Conservation (phyloP, 352 stramenopile species). For the Phytophthora palmivora region DNA sequence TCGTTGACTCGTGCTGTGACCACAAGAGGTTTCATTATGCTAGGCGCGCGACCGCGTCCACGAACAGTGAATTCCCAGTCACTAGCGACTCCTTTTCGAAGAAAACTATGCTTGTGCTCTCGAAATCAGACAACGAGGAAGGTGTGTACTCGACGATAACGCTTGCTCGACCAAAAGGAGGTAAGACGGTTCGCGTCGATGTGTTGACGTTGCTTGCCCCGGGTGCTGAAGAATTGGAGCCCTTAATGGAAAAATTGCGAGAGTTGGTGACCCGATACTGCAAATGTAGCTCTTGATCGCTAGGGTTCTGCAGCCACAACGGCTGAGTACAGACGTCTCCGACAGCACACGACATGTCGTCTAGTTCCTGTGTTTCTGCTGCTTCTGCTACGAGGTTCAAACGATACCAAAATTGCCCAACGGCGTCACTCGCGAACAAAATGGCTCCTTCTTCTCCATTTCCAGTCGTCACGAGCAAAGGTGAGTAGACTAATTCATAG, state of each 20-base stretch:
- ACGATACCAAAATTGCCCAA: slow-evolving; percentile 95
- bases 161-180: slow-evolving; percentile 70
- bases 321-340: slow-evolving; percentile 78
- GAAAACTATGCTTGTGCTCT: slow-evolving; percentile 77
- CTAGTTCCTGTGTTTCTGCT: slow-evolving; percentile 55
- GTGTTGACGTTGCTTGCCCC: slow-evolving; percentile 3
- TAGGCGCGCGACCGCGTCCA: slow-evolving; percentile 83
- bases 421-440: slow-evolving; percentile 88
- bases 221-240: slow-evolving; percentile 13
- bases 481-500: slow-evolving; percentile 94
- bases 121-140: slow-evolving; percentile 86
- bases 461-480: slow-evolving; percentile 63
- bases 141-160: slow-evolving; percentile 91
- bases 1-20: slow-evolving; percentile 80
- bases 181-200: slow-evolving; percentile 45
- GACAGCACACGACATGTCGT: slow-evolving; percentile 86
- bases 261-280: slow-evolving; percentile 76
- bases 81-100: slow-evolving; percentile 79
- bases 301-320: slow-evolving; percentile 92
- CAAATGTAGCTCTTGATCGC: slow-evolving; percentile 77
- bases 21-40: slow-evolving; percentile 89
- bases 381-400: slow-evolving; percentile 79
- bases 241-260: slow-evolving; percentile 91
- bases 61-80: slow-evolving; percentile 90
- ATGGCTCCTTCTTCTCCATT: slow-evolving; percentile 77